Conservation (phyloP, 139 green algal species). For the Mesostigma viride region DNA sequence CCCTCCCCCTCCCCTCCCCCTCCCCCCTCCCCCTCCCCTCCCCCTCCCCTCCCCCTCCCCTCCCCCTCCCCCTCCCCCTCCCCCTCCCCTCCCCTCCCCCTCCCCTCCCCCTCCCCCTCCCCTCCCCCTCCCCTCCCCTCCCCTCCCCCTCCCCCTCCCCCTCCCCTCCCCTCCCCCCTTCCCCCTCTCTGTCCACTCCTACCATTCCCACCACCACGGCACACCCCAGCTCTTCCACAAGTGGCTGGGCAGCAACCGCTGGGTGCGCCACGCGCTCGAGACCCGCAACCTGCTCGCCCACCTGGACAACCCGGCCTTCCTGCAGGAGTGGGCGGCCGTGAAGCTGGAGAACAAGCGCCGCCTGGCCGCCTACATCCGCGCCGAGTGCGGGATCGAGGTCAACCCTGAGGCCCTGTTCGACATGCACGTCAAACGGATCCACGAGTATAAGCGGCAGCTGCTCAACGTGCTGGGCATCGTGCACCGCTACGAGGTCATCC, state of each 20-base stretch:
- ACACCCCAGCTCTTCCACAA: no score
- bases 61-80: no score
- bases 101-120: no score
- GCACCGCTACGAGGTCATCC: constrained; percentile 22
- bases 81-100: no score
- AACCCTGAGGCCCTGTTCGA: constrained; percentile 73
- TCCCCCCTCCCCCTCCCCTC: no score
- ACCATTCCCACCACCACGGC: no score
- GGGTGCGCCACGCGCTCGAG: no score
- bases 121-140: neutral
- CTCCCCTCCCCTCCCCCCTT: neutral
- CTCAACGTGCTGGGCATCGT: constrained; percentile 57
- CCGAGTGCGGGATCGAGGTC: constrained; percentile 48
- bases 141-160: neutral
- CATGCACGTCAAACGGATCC: constrained; percentile 96
- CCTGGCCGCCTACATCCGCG: constrained; percentile 56
- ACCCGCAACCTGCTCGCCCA: constrained; percentile 21
- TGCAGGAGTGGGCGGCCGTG: constrained; percentile 43
- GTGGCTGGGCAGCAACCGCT: no score
- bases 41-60: no score
- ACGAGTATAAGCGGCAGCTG: constrained; percentile 98
- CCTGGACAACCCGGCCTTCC: constrained; percentile 33
- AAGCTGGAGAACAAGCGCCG: constrained; percentile 73
- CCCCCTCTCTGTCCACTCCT: no score
- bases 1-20: no score